Conservation (phyloP, 2,329 filamentous ascomycete species). For the Phaeophleospora eucalypticola region DNA sequence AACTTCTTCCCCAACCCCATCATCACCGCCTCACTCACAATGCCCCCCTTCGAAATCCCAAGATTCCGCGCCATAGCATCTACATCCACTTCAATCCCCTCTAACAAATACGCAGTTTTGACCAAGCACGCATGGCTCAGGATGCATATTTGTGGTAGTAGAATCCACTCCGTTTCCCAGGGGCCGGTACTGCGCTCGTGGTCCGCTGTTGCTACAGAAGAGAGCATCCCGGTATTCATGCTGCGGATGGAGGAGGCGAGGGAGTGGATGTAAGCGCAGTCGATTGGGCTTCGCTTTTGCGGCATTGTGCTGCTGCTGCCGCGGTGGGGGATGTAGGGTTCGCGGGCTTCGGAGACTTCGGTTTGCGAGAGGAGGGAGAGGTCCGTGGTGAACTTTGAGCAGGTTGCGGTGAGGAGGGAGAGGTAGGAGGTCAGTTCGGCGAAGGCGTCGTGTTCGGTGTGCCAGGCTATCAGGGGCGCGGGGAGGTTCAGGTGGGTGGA, state of each 20-base stretch:
- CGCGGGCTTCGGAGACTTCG: conserved; percentile 27
- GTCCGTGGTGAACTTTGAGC: conserved; percentile 31
- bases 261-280: conserved; percentile 25
- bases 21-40: conserved; percentile 38
- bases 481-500: conserved; percentile 10
- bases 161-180: conserved; percentile 31
- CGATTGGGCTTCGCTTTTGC: conserved; percentile 37
- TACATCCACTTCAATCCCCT: conserved; percentile 26
- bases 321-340: conserved; percentile 48
- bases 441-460: conserved; percentile 30
- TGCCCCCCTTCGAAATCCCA: conserved; percentile 33
- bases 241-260: conserved; percentile 22
- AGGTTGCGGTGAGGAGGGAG: conserved; percentile 26
- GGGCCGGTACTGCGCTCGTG: conserved; percentile 29
- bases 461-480: conserved; percentile 29
- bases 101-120: conserved; percentile 23
- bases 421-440: conserved; percentile 25
- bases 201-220: conserved; percentile 26
- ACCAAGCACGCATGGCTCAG: conserved; percentile 24
- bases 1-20: conserved; percentile 36
- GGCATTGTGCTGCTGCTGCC: conserved; percentile 55
- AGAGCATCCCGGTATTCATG: conserved; percentile 21
- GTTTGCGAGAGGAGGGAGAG: conserved; percentile 30
- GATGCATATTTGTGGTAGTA: conserved; percentile 28
- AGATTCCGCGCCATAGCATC: conserved; percentile 27